Percentiles rank a stretch among this genome's conserved stretches.
phyloP scores from a whole-genome alignment of 1,139 yeast genomes.

The Candida tropicalis region DNA sequence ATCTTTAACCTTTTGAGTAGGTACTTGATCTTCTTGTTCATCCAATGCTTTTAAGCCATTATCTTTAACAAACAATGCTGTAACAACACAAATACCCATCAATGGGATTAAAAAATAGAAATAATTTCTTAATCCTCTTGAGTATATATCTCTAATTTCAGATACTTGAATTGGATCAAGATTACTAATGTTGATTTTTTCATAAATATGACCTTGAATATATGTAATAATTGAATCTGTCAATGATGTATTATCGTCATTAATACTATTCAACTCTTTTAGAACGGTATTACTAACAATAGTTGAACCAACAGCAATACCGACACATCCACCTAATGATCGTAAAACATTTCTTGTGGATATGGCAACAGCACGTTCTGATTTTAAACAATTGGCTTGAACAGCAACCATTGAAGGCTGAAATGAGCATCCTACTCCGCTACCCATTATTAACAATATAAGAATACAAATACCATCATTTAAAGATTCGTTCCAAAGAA shows the following conservation, averaged over 20 bases:
- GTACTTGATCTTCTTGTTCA: constrained; percentile 20
- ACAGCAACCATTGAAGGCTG: constrained; percentile 54
- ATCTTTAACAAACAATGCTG: constrained; percentile 41
- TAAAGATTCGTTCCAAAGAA: constrained; percentile 34
- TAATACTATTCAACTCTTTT: constrained; percentile 13
- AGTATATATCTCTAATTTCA: constrained; percentile 31
- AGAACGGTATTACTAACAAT: constrained; percentile 25
- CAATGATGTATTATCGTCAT: constrained; percentile 9
- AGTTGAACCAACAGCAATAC: constrained; percentile 30
- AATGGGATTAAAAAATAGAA: constrained; percentile 45
- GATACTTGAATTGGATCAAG: constrained; percentile 24
- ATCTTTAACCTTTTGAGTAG: constrained; percentile 11
- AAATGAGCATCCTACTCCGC: constrained; percentile 39
- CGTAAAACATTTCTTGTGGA: constrained; percentile 55
- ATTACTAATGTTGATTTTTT: constrained; percentile 18
- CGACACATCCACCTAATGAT: constrained; percentile 55
- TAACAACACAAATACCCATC: constrained; percentile 39
- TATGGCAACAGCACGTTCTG: constrained; percentile 59
- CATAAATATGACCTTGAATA: constrained; percentile 22
- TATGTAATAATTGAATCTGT: constrained; percentile 20
- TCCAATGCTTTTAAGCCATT: constrained; percentile 42
- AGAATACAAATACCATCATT: constrained; percentile 36
- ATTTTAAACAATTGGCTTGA: constrained; percentile 52
- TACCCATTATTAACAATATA: constrained; percentile 45
- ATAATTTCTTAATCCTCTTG: constrained; percentile 38